Evolutionary conservation across 306 rosid species (phyloP).

Genomic region (Argentina anserina): DNA sequence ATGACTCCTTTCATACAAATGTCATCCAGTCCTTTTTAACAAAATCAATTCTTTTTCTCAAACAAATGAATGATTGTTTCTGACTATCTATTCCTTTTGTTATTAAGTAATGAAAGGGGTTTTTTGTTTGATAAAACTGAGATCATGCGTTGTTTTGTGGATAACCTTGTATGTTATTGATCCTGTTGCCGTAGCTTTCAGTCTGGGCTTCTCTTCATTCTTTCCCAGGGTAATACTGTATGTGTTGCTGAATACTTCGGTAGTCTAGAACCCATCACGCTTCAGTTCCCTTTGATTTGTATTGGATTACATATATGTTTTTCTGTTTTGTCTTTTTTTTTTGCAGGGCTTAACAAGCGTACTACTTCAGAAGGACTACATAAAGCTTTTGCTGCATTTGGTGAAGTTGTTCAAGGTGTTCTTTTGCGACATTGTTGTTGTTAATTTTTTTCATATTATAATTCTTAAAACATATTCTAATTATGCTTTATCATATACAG

Average conservation of each 20-base stretch:
- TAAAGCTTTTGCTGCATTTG: slow-evolving; percentile 75
- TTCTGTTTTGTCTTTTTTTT: too few relatives aligned
- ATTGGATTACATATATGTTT: not conserved
- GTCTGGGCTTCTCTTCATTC: too few relatives aligned
- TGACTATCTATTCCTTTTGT: not conserved
- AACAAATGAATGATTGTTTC: not conserved
- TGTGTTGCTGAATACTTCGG: not conserved
- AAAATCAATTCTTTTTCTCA: not conserved
- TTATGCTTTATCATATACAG: slow-evolving; percentile 38
- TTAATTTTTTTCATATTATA: not conserved
- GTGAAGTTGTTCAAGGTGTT: slow-evolving; percentile 75
- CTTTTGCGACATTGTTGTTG: not conserved
- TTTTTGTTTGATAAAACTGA: not conserved
- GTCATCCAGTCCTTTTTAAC: not conserved
- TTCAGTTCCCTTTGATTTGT: not conserved
- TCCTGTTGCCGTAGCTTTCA: not conserved
- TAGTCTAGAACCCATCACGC: not conserved
- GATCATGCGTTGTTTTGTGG: not conserved
- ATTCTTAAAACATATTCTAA: not conserved
- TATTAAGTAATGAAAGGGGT: not conserved
- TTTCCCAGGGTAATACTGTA: not conserved
- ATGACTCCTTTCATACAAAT: not conserved
- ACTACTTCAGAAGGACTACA: slow-evolving; percentile 69
- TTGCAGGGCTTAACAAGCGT: slow-evolving; percentile 84
- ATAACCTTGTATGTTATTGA: not conserved